These are phyloP conservation scores for Neonectria magnoliae DNA, from an alignment of 2,329 filamentous ascomycete species.

Conservation along the genomic window DNA sequence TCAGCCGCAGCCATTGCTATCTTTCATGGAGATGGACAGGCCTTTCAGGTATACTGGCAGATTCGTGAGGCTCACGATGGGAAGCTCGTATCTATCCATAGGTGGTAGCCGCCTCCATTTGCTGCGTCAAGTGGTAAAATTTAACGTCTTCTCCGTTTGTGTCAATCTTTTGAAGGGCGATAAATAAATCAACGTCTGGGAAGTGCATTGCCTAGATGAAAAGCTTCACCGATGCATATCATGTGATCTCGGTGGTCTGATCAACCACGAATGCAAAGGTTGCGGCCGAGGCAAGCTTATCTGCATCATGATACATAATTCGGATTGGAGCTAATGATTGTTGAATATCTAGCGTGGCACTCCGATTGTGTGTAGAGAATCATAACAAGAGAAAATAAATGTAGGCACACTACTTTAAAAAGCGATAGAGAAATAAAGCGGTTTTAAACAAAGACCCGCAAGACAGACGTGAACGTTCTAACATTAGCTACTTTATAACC, in stretches of 20 bases:
- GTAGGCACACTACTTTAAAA: too few relatives aligned
- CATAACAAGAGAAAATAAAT: too few relatives aligned
- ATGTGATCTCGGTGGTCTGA: background rate
- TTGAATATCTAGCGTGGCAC: too few relatives aligned
- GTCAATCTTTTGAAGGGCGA: constrained; percentile 9
- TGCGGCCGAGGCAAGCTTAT: background rate
- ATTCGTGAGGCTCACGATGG: background rate
- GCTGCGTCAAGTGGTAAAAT: constrained; percentile 6
- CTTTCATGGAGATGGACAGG: constrained; percentile 3
- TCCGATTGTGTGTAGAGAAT: too few relatives aligned
- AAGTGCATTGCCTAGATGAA: constrained; percentile 7
- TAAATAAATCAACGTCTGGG: constrained; percentile 4
- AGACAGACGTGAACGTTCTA: too few relatives aligned
- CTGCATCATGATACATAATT: too few relatives aligned
- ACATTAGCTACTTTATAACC: background rate
- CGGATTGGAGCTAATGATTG: too few relatives aligned
- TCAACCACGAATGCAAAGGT: background rate
- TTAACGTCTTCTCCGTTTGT: background rate
- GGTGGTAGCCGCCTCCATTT: background rate
- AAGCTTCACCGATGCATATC: constrained; percentile 6
- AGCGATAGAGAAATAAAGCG: too few relatives aligned
- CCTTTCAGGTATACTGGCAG: background rate
- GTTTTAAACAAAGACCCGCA: too few relatives aligned
- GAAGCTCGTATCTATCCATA: constrained; percentile 8
- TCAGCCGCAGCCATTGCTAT: constrained; percentile 7